These are phyloP conservation scores for Physaria fendleri DNA, from an alignment of 345 rosid genomes.

Conservation along the genomic window DNA sequence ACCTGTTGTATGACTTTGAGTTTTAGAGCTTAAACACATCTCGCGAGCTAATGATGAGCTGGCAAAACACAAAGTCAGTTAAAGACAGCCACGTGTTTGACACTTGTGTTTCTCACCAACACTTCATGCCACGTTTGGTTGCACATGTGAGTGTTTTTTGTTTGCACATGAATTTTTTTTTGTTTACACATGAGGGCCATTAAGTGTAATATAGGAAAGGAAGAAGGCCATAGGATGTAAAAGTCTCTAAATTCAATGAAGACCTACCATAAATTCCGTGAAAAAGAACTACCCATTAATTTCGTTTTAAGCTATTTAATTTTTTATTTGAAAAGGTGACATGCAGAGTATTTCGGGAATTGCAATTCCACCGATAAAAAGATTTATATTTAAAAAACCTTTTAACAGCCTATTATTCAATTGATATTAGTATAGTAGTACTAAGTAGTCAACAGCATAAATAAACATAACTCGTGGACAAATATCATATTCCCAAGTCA, in stretches of 20 bases:
- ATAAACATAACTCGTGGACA: neutral
- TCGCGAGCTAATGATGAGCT: conserved; percentile 16
- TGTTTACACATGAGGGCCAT: too few species aligned
- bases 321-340: neutral
- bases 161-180: too few species aligned
- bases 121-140: conserved; percentile 13
- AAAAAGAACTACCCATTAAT: conserved; percentile 10
- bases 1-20: neutral
- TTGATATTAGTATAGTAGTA: too few species aligned
- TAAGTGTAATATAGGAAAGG: too few species aligned
- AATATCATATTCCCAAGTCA: neutral
- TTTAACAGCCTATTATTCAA: neutral
- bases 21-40: too few species aligned
- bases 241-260: too few species aligned
- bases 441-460: neutral
- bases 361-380: neutral
- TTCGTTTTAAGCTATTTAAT: neutral
- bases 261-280: neutral
- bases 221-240: too few species aligned
- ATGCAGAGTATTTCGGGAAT: conserved; percentile 9
- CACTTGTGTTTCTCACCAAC: neutral
- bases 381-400: too few species aligned
- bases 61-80: neutral
- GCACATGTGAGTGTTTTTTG: too few species aligned
- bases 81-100: conserved; percentile 7